Conservation (phyloP, 768 basidiomycete genomes). For the Postia placenta region DNA sequence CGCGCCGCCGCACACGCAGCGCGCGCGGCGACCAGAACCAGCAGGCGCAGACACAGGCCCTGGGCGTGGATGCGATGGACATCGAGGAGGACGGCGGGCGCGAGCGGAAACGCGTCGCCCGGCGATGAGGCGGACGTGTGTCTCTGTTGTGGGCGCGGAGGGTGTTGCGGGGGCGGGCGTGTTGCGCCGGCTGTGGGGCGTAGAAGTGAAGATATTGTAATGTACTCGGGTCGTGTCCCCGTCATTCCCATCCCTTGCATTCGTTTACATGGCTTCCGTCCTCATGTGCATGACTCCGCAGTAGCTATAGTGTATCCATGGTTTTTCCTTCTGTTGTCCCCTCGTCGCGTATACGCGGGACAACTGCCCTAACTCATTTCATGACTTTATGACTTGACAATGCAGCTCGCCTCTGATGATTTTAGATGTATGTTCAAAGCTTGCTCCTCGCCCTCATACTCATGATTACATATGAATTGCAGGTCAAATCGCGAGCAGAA, state of each 20-base stretch:
- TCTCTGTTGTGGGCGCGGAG: too few relatives aligned
- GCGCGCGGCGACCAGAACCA: slow-evolving; percentile 25
- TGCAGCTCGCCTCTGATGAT: not conserved
- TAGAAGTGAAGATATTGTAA: not conserved
- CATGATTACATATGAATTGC: too few relatives aligned
- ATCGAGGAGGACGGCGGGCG: slow-evolving; percentile 73
- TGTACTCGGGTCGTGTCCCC: not conserved
- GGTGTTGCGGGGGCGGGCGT: not conserved
- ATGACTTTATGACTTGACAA: not conserved
- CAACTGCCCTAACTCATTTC: too few relatives aligned
- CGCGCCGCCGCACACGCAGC: slow-evolving; percentile 54
- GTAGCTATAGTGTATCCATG: too few relatives aligned
- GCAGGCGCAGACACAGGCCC: slow-evolving; percentile 16
- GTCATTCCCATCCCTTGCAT: too few relatives aligned
- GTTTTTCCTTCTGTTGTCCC: not conserved
- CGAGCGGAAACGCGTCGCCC: slow-evolving; percentile 68
- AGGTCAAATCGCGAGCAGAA: not conserved
- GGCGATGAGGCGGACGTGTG: slow-evolving; percentile 42
- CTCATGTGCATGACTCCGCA: too few relatives aligned
- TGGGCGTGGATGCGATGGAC: slow-evolving; percentile 46
- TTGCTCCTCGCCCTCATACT: too few relatives aligned
- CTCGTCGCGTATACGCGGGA: not conserved
- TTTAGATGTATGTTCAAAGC: too few relatives aligned
- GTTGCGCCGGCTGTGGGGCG: not conserved
- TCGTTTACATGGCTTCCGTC: too few relatives aligned